These are phyloP conservation scores for Suaeda aralocaspica DNA, from an alignment of 148 eudicot genomes.

Conservation along the genomic window DNA sequence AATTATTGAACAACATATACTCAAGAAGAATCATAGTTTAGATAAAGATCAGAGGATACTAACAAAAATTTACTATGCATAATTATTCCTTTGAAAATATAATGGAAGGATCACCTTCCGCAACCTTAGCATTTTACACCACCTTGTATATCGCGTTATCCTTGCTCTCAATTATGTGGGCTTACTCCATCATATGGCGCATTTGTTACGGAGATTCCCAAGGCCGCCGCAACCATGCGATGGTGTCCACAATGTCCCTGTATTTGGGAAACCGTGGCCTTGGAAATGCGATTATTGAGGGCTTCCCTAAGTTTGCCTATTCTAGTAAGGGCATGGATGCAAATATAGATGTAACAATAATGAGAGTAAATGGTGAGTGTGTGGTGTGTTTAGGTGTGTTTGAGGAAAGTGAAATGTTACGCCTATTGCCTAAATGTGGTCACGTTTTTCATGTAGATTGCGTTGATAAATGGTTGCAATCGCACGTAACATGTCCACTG, in stretches of 20 bases:
- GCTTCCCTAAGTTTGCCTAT: constrained; percentile 6
- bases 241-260: not conserved
- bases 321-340: not conserved
- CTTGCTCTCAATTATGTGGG: not conserved
- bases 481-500: constrained; percentile 18
- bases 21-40: too few species aligned
- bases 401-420: constrained; percentile 14
- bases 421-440: constrained; percentile 18
- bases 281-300: not conserved
- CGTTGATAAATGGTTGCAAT: constrained; percentile 20
- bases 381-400: constrained; percentile 26
- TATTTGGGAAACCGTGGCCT: not conserved
- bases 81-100: not conserved
- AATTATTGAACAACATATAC: not conserved
- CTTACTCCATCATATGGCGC: not conserved
- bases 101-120: not conserved
- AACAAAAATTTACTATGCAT: not conserved
- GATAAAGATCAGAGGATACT: not conserved
- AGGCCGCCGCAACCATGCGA: too few species aligned
- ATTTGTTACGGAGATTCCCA: not conserved
- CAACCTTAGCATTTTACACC: not conserved
- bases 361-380: constrained; percentile 2
- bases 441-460: constrained; percentile 27
- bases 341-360: not conserved
- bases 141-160: not conserved